These are phyloP conservation scores for Tolypocladium inflatum DNA, from an alignment of 2,329 filamentous ascomycete species.

Conservation along the genomic window DNA sequence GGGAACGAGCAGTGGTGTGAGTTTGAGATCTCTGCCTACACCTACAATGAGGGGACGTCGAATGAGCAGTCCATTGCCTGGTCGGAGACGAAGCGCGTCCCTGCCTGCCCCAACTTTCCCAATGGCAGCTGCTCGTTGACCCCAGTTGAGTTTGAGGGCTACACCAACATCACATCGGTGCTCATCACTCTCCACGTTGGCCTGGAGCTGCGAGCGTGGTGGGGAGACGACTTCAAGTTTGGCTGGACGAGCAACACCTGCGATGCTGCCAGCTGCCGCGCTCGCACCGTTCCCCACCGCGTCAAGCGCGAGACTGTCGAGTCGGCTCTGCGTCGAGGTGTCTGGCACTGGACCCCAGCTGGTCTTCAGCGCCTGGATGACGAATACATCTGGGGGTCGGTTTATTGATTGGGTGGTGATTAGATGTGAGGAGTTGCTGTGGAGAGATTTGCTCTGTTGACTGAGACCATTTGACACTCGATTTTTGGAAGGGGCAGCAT, in stretches of 20 bases:
- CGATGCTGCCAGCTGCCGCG: slow-evolving; percentile 25
- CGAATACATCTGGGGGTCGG: slow-evolving; percentile 19
- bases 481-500: slow-evolving; percentile 25
- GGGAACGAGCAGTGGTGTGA: slow-evolving; percentile 27
- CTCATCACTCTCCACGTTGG: slow-evolving; percentile 27
- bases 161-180: slow-evolving; percentile 28
- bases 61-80: slow-evolving; percentile 28
- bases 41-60: slow-evolving; percentile 19
- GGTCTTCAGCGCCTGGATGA: slow-evolving; percentile 23
- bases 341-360: slow-evolving; percentile 23
- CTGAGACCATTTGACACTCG: slow-evolving; percentile 19
- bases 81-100: slow-evolving; percentile 28
- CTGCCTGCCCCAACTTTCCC: slow-evolving; percentile 25
- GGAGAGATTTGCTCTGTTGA: slow-evolving; percentile 19
- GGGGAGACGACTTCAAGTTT: slow-evolving; percentile 29
- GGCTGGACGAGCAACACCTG: slow-evolving; percentile 33
- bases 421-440: slow-evolving; percentile 16
- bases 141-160: slow-evolving; percentile 25
- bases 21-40: slow-evolving; percentile 31
- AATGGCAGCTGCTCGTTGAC: slow-evolving; percentile 23
- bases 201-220: slow-evolving; percentile 27
- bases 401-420: slow-evolving; percentile 14
- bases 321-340: slow-evolving; percentile 18
- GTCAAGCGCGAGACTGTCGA: slow-evolving; percentile 22
- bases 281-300: slow-evolving; percentile 11